Evolutionary conservation across 176 grass and related monocot species (phyloP).

Genomic region (Cenchrus fungigraminus): DNA sequence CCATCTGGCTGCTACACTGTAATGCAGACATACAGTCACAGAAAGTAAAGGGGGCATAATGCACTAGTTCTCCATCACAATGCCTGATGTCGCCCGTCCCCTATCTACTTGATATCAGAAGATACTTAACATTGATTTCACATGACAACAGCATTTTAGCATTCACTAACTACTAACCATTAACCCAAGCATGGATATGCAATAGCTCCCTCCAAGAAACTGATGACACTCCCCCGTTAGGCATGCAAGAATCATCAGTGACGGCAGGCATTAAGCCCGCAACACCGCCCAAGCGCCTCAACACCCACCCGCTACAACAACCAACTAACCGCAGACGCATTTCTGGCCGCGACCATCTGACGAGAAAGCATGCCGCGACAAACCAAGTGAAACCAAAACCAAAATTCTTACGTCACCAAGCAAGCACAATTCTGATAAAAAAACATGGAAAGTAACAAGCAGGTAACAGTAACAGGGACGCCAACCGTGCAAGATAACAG

Average conservation of each 20-base stretch:
- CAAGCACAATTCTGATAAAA: not conserved
- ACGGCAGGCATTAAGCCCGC: not conserved
- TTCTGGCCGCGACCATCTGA: not conserved
- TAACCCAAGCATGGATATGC: not conserved
- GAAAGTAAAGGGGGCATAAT: not conserved
- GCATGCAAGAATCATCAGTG: not conserved
- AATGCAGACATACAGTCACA: not conserved
- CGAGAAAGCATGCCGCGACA: not conserved
- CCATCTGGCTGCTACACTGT: not conserved
- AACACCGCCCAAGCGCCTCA: not conserved
- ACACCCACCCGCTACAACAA: constrained; percentile 23
- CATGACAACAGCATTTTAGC: not conserved
- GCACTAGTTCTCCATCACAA: not conserved
- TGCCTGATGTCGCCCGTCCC: not conserved
- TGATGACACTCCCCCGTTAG: not conserved
- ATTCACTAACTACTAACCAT: not conserved
- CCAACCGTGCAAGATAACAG: not conserved
- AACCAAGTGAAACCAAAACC: not conserved
- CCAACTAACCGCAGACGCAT: constrained; percentile 41
- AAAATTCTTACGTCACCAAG: not conserved
- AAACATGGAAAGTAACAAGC: not conserved
- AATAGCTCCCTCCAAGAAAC: constrained; percentile 9
- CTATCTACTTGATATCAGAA: not conserved
- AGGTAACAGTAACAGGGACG: not conserved
- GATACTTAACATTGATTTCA: constrained; percentile 16